These are phyloP conservation scores for Crepidotus variabilis DNA, from an alignment of 768 basidiomycete genomes.

Conservation along the genomic window DNA sequence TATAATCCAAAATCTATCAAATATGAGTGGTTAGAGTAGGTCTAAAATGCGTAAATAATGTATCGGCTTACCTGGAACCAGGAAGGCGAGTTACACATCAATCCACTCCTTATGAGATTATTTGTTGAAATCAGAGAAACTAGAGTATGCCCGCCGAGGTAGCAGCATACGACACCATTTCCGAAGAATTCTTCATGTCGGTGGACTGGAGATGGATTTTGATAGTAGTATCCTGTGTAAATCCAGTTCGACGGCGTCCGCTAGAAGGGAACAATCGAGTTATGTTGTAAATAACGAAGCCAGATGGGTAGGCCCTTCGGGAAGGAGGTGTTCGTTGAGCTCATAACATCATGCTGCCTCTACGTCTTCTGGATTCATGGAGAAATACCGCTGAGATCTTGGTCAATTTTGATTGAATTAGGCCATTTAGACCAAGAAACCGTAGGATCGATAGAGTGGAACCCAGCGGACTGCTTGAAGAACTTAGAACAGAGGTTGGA, in stretches of 20 bases:
- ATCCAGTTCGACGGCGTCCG: background rate
- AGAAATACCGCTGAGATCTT: conserved; percentile 3
- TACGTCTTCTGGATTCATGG: background rate
- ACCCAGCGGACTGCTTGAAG: conserved; percentile 7
- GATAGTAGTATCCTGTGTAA: conserved; percentile 11
- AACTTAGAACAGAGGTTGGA: conserved; percentile 14
- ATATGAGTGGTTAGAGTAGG: background rate
- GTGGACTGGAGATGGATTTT: conserved; percentile 4
- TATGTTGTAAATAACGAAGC: conserved; percentile 15
- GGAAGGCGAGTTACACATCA: conserved; percentile 12
- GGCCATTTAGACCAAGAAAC: conserved; percentile 13
- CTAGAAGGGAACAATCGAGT: background rate
- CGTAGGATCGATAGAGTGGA: conserved; percentile 3
- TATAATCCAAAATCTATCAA: conserved; percentile 11
- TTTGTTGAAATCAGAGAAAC: conserved; percentile 2
- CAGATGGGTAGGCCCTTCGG: conserved; percentile 11
- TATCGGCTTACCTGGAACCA: conserved; percentile 10
- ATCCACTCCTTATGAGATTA: conserved; percentile 6
- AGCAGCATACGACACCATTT: conserved; percentile 4
- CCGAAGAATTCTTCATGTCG: background rate
- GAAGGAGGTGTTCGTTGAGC: conserved; percentile 10
- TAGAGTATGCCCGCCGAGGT: conserved; percentile 8
- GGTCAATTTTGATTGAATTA: background rate
- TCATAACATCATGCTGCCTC: background rate
- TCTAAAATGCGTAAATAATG: background rate